phyloP scores from a whole-genome alignment of 129 eudicot genomes.

The Sambucus nigra region DNA sequence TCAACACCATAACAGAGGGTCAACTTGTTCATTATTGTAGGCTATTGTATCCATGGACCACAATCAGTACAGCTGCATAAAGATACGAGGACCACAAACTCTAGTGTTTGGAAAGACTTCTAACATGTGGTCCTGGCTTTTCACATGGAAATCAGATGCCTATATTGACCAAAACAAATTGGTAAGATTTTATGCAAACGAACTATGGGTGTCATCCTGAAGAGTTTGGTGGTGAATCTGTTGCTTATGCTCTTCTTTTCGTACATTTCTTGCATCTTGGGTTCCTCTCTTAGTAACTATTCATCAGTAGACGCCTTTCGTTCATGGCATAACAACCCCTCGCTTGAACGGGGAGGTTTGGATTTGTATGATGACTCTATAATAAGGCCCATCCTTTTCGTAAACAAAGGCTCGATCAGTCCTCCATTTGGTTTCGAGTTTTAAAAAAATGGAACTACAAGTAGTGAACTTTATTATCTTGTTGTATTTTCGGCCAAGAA shows the following conservation, averaged over 20 bases:
- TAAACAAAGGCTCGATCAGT: background rate
- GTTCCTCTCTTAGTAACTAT: background rate
- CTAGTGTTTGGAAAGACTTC: background rate
- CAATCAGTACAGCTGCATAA: no score
- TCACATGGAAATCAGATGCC: background rate
- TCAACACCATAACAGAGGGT: no score
- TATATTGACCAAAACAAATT: no score
- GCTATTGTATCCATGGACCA: no score
- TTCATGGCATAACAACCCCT: background rate
- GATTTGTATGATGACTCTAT: background rate
- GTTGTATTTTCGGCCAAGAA: background rate
- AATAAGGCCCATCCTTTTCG: background rate
- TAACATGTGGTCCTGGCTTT: background rate
- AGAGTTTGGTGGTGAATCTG: background rate
- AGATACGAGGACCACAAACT: background rate
- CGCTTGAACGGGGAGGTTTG: no score
- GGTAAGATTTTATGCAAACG: background rate
- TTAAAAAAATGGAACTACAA: background rate
- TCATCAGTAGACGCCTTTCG: background rate
- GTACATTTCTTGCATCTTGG: background rate
- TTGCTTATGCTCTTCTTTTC: background rate
- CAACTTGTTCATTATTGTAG: no score
- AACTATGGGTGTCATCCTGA: background rate
- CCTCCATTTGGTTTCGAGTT: background rate
- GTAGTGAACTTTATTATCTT: background rate